Conservation (phyloP, 1,139 yeast species). For the Komagataea norvegica region DNA sequence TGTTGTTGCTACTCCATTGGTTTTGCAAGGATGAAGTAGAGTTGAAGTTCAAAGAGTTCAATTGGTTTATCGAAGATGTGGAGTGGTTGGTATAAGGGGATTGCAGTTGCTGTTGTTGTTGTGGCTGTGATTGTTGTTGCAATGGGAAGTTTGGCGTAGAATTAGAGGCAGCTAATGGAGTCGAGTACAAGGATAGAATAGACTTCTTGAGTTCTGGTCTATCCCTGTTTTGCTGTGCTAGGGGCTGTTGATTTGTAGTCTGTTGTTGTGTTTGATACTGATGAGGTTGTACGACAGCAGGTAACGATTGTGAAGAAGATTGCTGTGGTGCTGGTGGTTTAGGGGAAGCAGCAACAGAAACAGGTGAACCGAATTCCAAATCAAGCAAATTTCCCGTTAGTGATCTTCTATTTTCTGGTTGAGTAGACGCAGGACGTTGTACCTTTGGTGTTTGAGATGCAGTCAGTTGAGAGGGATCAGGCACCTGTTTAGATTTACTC, state of each 20-base stretch:
- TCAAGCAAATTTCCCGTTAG: constrained; percentile 27
- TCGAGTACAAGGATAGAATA: constrained; percentile 80
- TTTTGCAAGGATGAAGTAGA: constrained; percentile 3
- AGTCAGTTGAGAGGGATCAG: constrained; percentile 22
- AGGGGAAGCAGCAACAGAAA: too few relatives aligned
- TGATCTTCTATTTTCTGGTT: constrained; percentile 15
- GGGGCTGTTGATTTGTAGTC: constrained; percentile 15
- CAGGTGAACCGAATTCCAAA: constrained; percentile 30
- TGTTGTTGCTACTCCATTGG: constrained; percentile 17
- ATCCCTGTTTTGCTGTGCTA: constrained; percentile 22
- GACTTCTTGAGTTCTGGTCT: constrained; percentile 88
- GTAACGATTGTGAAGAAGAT: constrained; percentile 6
- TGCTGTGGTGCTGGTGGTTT: constrained; percentile 10
- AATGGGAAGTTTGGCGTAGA: constrained; percentile 24
- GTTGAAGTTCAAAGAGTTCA: not conserved
- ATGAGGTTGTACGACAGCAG: constrained; percentile 13
- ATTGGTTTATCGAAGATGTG: constrained; percentile 13
- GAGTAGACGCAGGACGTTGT: constrained; percentile 1
- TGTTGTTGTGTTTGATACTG: constrained; percentile 14
- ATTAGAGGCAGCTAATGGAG: constrained; percentile 49
- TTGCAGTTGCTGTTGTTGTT: constrained; percentile 8
- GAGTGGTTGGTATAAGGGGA: constrained; percentile 3
- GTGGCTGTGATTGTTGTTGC: constrained; percentile 10
- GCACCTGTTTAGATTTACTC: constrained; percentile 37
- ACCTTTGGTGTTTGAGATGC: not conserved